Evolutionary conservation across 2,329 filamentous ascomycete species (phyloP).

Genomic region (Orbilia blumenaviensis): DNA sequence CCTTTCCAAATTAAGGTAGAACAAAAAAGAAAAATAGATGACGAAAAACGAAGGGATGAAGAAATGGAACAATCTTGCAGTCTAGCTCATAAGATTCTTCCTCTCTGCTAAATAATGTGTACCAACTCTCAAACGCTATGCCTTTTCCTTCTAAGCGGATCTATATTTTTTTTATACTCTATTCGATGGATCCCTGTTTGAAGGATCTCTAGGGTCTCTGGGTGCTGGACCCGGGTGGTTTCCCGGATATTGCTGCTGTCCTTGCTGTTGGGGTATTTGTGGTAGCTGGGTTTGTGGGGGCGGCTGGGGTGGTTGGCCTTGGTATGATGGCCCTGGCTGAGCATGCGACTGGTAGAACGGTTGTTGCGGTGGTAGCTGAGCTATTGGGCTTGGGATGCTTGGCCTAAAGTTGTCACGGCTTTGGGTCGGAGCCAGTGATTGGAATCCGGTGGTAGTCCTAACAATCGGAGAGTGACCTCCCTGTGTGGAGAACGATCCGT

Average conservation of each 20-base stretch:
- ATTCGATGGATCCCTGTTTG: conserved; percentile 7
- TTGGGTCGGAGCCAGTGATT: conserved; percentile 16
- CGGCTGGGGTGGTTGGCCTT: background rate
- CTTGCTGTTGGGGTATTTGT: background rate
- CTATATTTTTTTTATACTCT: conserved; percentile 27
- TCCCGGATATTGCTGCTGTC: conserved; percentile 10
- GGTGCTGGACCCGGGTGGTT: conserved; percentile 20
- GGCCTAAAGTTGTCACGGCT: conserved; percentile 28
- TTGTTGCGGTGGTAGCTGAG: background rate
- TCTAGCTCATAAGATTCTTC: conserved; percentile 57
- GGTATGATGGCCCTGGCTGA: conserved; percentile 10
- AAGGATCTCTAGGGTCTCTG: conserved; percentile 45
- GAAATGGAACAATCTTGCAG: conserved; percentile 52
- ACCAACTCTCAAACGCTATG: conserved; percentile 57
- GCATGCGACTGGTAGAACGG: conserved; percentile 10
- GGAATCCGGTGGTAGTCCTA: conserved; percentile 33
- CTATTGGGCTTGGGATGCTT: conserved; percentile 20
- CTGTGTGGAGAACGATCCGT: conserved; percentile 32
- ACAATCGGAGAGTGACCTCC: conserved; percentile 26
- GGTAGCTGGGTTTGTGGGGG: conserved; percentile 16
- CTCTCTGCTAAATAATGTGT: conserved; percentile 28
- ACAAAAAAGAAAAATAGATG: conserved; percentile 1
- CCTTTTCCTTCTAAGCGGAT: background rate
- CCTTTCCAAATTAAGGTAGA: too few relatives aligned
- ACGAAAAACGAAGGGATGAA: background rate